Percentiles rank a stretch among this genome's conserved stretches.
Conservation (phyloP, 306 rosid species). For the Prunus persica region DNA sequence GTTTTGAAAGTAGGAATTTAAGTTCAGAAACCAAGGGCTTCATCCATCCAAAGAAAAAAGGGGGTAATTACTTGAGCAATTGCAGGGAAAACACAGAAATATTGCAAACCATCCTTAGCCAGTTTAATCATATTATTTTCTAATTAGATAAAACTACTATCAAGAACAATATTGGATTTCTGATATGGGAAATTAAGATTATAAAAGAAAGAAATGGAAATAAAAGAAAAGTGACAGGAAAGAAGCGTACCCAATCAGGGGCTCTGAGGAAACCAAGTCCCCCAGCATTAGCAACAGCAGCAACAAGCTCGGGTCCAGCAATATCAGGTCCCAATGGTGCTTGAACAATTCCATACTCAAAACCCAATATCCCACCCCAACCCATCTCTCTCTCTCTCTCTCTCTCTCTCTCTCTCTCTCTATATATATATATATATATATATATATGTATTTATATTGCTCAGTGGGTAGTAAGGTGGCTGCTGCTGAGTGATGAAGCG, state of each 20-base stretch:
- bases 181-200: background rate
- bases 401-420: background rate
- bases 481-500: background rate
- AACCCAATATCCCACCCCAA: conserved; percentile 69
- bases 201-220: background rate
- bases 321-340: conserved; percentile 85
- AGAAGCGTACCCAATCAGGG: conserved; percentile 56
- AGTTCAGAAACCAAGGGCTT: too few species aligned
- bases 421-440: too few species aligned
- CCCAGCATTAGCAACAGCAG: conserved; percentile 82
- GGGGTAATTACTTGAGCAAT: too few species aligned
- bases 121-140: background rate
- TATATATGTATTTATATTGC: background rate
- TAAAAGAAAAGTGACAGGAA: background rate
- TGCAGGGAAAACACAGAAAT: background rate
- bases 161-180: background rate
- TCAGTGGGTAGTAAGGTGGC: background rate
- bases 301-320: conserved; percentile 73
- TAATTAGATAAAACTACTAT: background rate
- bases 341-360: conserved; percentile 64
- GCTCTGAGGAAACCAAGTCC: conserved; percentile 64
- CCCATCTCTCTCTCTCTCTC: conserved; percentile 32
- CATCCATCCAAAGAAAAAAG: too few species aligned
- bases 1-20: too few species aligned
- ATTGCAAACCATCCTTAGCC: background rate